Percentiles rank a stretch among this genome's conserved stretches.
phyloP scores from a whole-genome alignment of 805 yeast species.

The Clavispora phyllophila region DNA sequence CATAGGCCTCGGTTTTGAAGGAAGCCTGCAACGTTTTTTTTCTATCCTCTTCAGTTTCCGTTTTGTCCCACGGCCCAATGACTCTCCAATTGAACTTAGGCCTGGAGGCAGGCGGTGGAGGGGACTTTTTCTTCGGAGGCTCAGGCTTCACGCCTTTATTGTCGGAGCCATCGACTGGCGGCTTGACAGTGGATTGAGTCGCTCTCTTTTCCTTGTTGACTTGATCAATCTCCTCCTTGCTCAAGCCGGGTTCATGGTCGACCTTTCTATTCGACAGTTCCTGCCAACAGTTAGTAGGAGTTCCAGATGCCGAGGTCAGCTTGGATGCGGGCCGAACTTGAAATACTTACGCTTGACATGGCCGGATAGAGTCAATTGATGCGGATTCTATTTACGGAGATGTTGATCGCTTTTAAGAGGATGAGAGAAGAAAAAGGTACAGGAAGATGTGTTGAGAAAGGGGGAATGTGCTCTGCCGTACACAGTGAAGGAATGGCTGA shows the following conservation, averaged over 20 bases:
- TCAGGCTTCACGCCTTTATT: neutral
- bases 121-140: neutral
- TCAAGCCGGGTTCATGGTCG: constrained; percentile 10
- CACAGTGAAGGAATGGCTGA: neutral
- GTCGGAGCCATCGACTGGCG: constrained; percentile 12
- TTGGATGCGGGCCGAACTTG: neutral
- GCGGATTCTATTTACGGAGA: neutral
- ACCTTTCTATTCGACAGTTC: neutral
- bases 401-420: neutral
- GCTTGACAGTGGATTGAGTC: constrained; percentile 6
- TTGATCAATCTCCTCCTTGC: constrained; percentile 14
- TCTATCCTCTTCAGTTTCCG: constrained; percentile 20
- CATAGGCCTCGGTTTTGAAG: constrained; percentile 49
- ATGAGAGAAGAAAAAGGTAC: neutral
- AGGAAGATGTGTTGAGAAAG: neutral
- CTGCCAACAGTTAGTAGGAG: neutral
- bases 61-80: constrained; percentile 34
- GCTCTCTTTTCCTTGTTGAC: constrained; percentile 10
- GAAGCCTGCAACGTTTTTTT: constrained; percentile 18
- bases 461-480: neutral
- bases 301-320: no score
- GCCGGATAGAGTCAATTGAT: neutral
- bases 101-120: neutral
- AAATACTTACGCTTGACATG: neutral
- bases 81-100: constrained; percentile 38